Evolutionary conservation across 164 flowering plant species (phyloP), one percentile per base, ranked within the genome.

Genomic region (Litsea cubeba): DNA sequence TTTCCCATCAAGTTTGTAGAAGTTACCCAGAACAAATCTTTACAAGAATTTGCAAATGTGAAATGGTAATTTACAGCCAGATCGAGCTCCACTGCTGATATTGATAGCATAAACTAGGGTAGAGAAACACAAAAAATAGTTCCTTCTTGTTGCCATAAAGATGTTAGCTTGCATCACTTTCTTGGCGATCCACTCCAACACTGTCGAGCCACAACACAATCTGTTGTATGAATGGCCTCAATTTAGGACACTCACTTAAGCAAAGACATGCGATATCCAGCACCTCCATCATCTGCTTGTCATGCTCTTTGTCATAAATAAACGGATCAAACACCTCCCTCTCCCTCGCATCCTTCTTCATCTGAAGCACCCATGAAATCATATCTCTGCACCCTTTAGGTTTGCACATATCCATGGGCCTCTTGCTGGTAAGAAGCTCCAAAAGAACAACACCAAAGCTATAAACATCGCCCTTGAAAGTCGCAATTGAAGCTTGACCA

Each of bases 381-480:
- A 90, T 58, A 79, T 90, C 90, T 63, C 93, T 76, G 26, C 78
- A 76, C 62, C 83, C 89, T 81, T 78, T 87, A 23, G 90, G 87
- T 64, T 84, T 88, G 84, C 92, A 89, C 83, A 90, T 84, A 70
- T 92, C 95, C 89, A 92, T 81, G 0, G 97, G 95, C 75, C 97
- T 83, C 79, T 77, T 90, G 4, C 97, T 90, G 0, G 97, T 92
- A 22, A 92, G 81, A 78, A 92, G 92, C 83, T 92, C 97, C 79
- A 92, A 76, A 26, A 92, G 89, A 70, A 92, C 97, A 23, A 92
- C 95, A 14, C 97, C 97, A 69, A 92, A 90, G 75, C 97, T 92
- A 68, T 90, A 92, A 1, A 92, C 86, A 81, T 92, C 97, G 1
- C 97, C 97, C 72, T 85, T 89, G 68, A 84, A 90, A n/a, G 89